phyloP scores from a whole-genome alignment of 257 asterid genomes.

The Solanum chilense region DNA sequence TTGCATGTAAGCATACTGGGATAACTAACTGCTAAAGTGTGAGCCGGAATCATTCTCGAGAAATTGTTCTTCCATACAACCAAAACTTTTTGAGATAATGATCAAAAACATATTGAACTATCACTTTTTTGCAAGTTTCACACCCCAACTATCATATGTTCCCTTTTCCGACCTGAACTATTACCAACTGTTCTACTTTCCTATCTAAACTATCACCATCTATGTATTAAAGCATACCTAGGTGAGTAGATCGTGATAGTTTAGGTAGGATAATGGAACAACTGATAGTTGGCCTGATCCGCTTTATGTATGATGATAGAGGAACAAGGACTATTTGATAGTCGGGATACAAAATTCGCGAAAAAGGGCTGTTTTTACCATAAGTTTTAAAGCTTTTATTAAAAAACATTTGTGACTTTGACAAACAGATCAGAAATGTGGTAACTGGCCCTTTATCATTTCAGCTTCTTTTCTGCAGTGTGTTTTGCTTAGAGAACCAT shows the following conservation, averaged over 20 bases:
- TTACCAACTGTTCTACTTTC: background rate
- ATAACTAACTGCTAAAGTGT: background rate
- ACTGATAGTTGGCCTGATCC: background rate
- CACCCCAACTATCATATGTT: background rate
- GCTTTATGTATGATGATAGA: background rate
- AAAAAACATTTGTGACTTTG: background rate
- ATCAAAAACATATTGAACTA: background rate
- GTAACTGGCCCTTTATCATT: background rate
- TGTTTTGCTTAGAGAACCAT: background rate
- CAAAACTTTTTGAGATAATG: background rate
- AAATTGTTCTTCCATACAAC: background rate
- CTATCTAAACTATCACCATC: background rate
- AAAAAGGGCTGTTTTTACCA: background rate
- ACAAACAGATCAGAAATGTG: background rate
- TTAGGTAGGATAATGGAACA: background rate
- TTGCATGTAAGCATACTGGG: background rate
- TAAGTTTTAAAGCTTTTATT: accelerated
- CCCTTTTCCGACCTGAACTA: background rate
- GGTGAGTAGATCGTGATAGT: background rate
- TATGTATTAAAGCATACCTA: background rate
- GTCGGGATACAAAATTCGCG: background rate
- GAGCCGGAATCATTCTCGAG: background rate
- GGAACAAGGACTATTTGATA: background rate
- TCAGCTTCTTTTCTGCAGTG: background rate
- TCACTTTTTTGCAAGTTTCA: background rate